Base-by-base conservation (phyloP, 179 eudicot species). In the Silene noctiflora region DNA sequence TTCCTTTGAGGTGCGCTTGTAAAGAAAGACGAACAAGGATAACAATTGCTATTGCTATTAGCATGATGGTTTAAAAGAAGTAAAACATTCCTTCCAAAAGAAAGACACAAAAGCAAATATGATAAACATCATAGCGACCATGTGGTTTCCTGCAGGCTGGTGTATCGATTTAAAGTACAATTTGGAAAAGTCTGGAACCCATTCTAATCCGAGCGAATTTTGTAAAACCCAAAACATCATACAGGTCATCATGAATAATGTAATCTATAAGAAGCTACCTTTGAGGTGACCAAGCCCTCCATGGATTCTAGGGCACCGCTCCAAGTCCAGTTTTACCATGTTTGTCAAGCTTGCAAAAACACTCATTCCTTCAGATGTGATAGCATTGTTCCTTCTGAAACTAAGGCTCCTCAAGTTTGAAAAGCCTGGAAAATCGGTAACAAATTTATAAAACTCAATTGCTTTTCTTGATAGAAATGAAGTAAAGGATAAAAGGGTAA, bases 281-380 rank as follows among this genome's bases (percentile, higher is more conserved):
- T 77, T 83, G 69, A 91, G 86, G 81, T 91, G 88, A 84, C 81
- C 89, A 82, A 91, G 87, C 59, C 93, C 97, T 61, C 91, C 95
- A 82, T 87, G 88, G 69, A 90, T 90, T 59, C 86, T 86, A 31
- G 91, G 81, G 75, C 97, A 92, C 78, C 93, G 87, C 76, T 92
- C 95, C 61, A 92, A 42, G 81, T 92, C 97, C 84, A 92, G 84
- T 81, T 88, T 88, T 24, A 82, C 80, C 87, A 90, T 79, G 72
- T 89, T 90, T 59, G 73, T 70, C 76, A 92, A 85, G 59, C 82
- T 79, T 63, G 91, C 79, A 62, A 92, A 76, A 42, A 81, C 82
- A 69, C 88, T 73, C 84, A 92, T 80, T 63, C 91, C 93, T 80
- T 86, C 78, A 68, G 91, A 90, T 62, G 90, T 92, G 76, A 90